These are phyloP conservation scores for Dissophora ornata DNA, from an alignment of 192 early-diverging fungal genomes.

Conservation along the genomic window DNA sequence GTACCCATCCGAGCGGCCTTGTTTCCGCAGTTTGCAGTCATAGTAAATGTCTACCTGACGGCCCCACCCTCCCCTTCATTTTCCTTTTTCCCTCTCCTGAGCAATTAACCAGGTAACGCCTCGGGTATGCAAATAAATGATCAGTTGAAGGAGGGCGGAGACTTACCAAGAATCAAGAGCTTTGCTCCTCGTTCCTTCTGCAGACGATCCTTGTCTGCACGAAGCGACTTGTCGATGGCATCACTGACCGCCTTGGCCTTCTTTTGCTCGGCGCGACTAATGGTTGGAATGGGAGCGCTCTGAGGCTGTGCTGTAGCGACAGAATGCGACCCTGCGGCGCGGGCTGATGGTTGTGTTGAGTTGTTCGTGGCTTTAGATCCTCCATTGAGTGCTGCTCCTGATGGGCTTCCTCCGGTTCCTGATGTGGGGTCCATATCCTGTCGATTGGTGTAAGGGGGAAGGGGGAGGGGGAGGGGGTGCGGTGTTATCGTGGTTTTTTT, in stretches of 20 bases:
- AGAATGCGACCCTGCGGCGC: slow-evolving; percentile 21
- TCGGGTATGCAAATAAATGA: too few species aligned
- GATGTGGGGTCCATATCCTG: slow-evolving; percentile 14
- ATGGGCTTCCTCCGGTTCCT: slow-evolving; percentile 3
- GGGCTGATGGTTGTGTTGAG: neutral
- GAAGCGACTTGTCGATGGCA: slow-evolving; percentile 40
- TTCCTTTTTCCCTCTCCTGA: too few species aligned
- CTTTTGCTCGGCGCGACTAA: slow-evolving; percentile 25
- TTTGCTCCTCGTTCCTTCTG: slow-evolving; percentile 52
- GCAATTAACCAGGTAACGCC: too few species aligned
- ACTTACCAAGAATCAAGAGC: slow-evolving; percentile 52
- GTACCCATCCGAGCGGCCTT: too few species aligned
- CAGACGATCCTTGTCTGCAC: slow-evolving; percentile 38
- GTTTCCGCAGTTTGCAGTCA: too few species aligned
- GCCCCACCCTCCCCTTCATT: too few species aligned
- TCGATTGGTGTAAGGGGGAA: too few species aligned
- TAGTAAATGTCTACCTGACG: too few species aligned
- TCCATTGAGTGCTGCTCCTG: slow-evolving; percentile 11
- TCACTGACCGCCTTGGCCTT: slow-evolving; percentile 48
- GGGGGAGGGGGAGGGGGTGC: too few species aligned
- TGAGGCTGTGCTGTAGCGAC: slow-evolving; percentile 15
- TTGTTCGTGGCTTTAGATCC: neutral
- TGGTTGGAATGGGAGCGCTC: neutral
- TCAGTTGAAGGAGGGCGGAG: too few species aligned
- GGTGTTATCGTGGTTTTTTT: too few species aligned